These are phyloP conservation scores for Suillus luteus DNA, from an alignment of 768 basidiomycete genomes.

Conservation along the genomic window DNA sequence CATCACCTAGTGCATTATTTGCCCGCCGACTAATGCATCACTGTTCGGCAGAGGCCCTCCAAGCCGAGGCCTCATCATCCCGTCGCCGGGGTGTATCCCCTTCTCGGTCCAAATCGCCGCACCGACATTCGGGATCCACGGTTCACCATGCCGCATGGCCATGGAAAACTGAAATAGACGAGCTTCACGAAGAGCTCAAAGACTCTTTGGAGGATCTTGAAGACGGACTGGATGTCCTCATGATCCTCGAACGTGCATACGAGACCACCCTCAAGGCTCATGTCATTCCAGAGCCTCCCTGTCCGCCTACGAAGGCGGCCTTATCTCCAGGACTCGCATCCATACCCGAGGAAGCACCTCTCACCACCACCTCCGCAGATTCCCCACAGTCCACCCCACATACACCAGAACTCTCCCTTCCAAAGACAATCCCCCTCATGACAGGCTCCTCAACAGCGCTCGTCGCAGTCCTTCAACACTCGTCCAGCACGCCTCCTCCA, in stretches of 20 bases:
- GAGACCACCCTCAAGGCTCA: conserved; percentile 66
- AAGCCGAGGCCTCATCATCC: conserved; percentile 15
- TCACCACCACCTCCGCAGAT: conserved; percentile 8
- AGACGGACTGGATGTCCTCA: conserved; percentile 70
- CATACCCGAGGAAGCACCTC: conserved; percentile 25
- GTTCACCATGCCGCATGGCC: conserved; percentile 32
- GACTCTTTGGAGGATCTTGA: conserved; percentile 60
- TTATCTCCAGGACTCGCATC: conserved; percentile 20
- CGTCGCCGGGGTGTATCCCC: conserved; percentile 35
- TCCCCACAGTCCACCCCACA: conserved; percentile 4
- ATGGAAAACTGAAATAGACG: conserved; percentile 37
- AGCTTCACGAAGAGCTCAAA: conserved; percentile 45
- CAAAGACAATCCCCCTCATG: conserved; percentile 43
- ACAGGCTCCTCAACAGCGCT: conserved; percentile 71
- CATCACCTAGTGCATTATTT: conserved; percentile 57
- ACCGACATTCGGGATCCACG: conserved; percentile 33
- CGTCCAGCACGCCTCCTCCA: conserved; percentile 21
- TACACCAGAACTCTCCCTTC: conserved; percentile 24
- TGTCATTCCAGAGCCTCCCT: conserved; percentile 39
- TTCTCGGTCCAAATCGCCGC: conserved; percentile 47
- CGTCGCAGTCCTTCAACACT: conserved; percentile 60
- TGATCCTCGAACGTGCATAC: conserved; percentile 70
- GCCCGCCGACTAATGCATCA: conserved; percentile 86
- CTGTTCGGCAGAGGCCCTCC: conserved; percentile 58
- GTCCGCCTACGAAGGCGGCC: conserved; percentile 11